These are phyloP conservation scores for Penicillium sp. DNA, from an alignment of 2,329 filamentous ascomycete genomes.

Conservation along the genomic window DNA sequence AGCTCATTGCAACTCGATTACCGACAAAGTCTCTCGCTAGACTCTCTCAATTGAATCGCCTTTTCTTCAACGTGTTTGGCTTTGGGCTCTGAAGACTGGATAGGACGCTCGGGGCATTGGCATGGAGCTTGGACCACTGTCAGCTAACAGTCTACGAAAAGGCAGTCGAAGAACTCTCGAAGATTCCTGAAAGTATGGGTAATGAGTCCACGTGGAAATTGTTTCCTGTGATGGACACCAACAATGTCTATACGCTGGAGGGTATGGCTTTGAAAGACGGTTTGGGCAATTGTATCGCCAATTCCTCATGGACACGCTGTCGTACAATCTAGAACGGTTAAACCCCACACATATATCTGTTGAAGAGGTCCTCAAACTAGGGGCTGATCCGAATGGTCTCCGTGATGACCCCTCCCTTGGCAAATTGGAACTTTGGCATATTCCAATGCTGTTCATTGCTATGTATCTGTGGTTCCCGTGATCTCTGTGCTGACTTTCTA, in stretches of 20 bases:
- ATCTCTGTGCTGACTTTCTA: neutral
- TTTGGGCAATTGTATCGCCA: slow-evolving; percentile 31
- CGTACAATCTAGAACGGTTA: neutral
- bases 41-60: neutral
- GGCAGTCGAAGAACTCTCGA: neutral
- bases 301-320: neutral
- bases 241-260: slow-evolving; percentile 23
- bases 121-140: neutral
- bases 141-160: neutral
- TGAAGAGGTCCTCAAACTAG: neutral
- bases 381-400: neutral
- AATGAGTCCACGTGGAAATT: neutral
- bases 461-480: neutral
- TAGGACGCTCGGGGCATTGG: neutral
- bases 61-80: neutral
- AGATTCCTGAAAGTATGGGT: neutral
- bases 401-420: neutral
- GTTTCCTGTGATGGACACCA: neutral
- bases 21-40: neutral
- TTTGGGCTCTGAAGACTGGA: neutral
- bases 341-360: neutral
- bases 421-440: neutral
- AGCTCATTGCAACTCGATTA: neutral
- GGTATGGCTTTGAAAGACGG: slow-evolving; percentile 63
- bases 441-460: neutral